phyloP scores from a whole-genome alignment of 2,329 filamentous ascomycete species.

The Xylariaceae sp. region DNA sequence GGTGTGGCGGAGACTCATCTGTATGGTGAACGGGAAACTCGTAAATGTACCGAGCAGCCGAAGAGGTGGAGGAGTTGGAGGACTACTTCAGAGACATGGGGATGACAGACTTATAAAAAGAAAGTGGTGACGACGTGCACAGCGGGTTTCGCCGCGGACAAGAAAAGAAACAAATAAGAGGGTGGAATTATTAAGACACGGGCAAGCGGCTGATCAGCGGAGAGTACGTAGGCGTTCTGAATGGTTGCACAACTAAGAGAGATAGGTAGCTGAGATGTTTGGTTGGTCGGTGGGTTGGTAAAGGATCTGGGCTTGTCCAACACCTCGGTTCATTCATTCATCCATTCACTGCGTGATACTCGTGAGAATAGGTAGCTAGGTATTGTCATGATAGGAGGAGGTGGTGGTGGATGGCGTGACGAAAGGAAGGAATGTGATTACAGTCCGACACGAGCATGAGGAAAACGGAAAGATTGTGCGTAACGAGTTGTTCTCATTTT shows the following conservation, averaged over 20 bases:
- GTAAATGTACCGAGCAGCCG: slow-evolving; percentile 5
- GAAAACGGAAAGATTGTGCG: too few relatives aligned
- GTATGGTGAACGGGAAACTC: slow-evolving; percentile 3
- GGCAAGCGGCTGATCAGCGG: slow-evolving; percentile 19
- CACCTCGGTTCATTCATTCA: slow-evolving; percentile 1
- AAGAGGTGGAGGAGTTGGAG: slow-evolving; percentile 5
- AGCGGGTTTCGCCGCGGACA: slow-evolving; percentile 13
- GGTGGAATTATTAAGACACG: slow-evolving; percentile 18
- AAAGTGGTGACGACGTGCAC: slow-evolving; percentile 8
- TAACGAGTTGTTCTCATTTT: too few relatives aligned
- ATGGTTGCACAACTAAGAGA: neutral
- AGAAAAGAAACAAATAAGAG: slow-evolving; percentile 22
- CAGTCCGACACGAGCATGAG: too few relatives aligned
- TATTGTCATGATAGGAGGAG: neutral
- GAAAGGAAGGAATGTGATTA: neutral
- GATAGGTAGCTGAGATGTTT: slow-evolving; percentile 1
- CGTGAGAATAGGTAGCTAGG: neutral
- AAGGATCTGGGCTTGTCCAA: slow-evolving; percentile 14
- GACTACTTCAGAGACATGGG: slow-evolving; percentile 8
- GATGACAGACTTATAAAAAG: slow-evolving; percentile 14
- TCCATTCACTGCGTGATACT: slow-evolving; percentile 1
- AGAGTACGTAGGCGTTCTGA: slow-evolving; percentile 3
- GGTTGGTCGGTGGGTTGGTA: neutral
- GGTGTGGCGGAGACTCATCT: slow-evolving; percentile 27
- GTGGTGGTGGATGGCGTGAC: slow-evolving; percentile 1